Evolutionary conservation across 2,329 filamentous ascomycete genomes (phyloP).

Genomic region (Didymella glomerata): DNA sequence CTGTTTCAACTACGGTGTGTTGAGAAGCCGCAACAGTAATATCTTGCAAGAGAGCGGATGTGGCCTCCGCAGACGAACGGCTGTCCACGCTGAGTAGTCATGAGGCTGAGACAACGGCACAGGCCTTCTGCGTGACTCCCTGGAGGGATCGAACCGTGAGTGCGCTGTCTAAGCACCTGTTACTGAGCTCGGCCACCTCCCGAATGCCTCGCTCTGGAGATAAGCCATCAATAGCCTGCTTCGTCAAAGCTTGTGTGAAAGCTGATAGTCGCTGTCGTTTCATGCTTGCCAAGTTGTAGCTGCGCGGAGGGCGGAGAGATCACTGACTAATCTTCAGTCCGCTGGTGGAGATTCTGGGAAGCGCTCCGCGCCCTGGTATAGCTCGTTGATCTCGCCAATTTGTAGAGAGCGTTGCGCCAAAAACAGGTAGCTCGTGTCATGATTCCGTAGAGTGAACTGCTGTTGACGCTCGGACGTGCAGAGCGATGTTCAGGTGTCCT

Average conservation of each 20-base stretch:
- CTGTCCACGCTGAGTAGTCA: neutral
- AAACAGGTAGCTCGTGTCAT: neutral
- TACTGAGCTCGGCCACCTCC: neutral
- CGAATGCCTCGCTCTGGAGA: neutral
- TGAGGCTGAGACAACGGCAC: neutral
- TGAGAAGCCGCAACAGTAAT: neutral
- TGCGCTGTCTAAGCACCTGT: neutral
- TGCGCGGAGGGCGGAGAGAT: neutral
- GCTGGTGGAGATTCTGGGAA: neutral
- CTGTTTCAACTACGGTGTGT: neutral
- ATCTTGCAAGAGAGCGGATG: neutral
- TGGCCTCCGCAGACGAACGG: neutral
- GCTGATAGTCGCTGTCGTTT: slow-evolving; percentile 1
- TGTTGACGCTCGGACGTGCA: neutral
- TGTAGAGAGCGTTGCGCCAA: neutral
- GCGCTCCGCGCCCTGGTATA: neutral
- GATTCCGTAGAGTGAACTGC: too few species aligned
- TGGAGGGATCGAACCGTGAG: neutral
- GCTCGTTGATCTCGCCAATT: neutral
- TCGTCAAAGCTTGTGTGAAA: neutral
- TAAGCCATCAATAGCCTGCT: neutral
- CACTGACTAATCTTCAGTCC: neutral
- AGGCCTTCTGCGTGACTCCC: neutral
- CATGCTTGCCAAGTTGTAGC: neutral
- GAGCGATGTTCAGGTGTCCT: slow-evolving; percentile 8